Evolutionary conservation across 2,329 filamentous ascomycete genomes (phyloP).

Genomic region (Parafenestella ontariensis): DNA sequence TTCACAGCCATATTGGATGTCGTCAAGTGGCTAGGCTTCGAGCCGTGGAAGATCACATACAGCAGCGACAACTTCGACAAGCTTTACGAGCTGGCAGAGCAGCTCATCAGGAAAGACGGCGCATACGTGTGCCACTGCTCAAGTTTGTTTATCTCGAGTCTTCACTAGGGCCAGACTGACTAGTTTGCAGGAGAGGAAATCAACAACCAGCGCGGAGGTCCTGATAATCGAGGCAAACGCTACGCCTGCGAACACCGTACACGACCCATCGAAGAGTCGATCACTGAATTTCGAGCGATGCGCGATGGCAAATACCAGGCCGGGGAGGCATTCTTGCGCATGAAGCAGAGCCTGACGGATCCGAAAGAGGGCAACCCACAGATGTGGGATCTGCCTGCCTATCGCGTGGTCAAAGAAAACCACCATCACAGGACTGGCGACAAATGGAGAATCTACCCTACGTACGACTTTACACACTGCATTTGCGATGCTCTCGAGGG

Average conservation of each 20-base stretch:
- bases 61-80: constrained; percentile 89
- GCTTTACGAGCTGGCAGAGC: constrained; percentile 87
- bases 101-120: constrained; percentile 74
- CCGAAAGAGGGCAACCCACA: constrained; percentile 82
- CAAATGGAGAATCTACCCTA: constrained; percentile 93
- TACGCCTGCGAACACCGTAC: constrained; percentile 83
- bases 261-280: constrained; percentile 75
- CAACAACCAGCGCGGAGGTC: constrained; percentile 84
- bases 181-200: constrained; percentile 71
- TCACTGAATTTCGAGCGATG: constrained; percentile 88
- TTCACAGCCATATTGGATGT: constrained; percentile 90
- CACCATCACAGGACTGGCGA: constrained; percentile 80
- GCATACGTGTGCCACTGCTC: constrained; percentile 88
- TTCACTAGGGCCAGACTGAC: constrained; percentile 24
- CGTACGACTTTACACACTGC: constrained; percentile 92
- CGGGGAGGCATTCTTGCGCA: constrained; percentile 82
- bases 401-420: constrained; percentile 77
- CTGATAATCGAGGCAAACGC: constrained; percentile 70
- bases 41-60: constrained; percentile 79
- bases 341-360: constrained; percentile 79
- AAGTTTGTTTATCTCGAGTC: constrained; percentile 46
- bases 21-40: constrained; percentile 85
- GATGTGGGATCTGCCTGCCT: constrained; percentile 96
- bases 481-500: constrained; percentile 90
- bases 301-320: constrained; percentile 88